A percentile compares a stretch with the other conserved stretches of the same genome.
Evolutionary conservation across 345 rosid species (phyloP).

Genomic region (Erysimum cheiranthoides): DNA sequence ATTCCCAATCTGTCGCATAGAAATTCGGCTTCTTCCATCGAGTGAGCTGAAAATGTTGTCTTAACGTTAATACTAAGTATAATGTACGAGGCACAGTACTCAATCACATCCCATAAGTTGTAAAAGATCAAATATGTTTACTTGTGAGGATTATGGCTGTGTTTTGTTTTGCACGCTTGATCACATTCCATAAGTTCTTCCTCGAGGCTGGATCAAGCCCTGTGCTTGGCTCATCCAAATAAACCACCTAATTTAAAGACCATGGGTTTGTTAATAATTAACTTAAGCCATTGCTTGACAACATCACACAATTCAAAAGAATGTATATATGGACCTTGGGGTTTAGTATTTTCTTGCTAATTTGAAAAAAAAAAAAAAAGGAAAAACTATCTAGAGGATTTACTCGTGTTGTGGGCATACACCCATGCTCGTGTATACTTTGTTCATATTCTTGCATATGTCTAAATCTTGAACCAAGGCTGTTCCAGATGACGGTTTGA

Average conservation of each 20-base stretch:
- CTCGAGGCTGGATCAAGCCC: slow-evolving; percentile 97
- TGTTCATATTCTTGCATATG: slow-evolving; percentile 69
- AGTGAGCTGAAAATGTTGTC: slow-evolving; percentile 54
- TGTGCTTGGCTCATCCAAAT: slow-evolving; percentile 97
- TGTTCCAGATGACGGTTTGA: slow-evolving; percentile 77
- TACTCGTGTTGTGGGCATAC: slow-evolving; percentile 99
- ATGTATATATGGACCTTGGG: slow-evolving; percentile 59
- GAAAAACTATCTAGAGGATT: slow-evolving; percentile 30
- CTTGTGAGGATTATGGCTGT: slow-evolving; percentile 88
- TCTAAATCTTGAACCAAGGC: slow-evolving; percentile 80
- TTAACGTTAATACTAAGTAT: background rate
- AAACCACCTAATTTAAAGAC: slow-evolving; percentile 67
- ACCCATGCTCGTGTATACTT: slow-evolving; percentile 90
- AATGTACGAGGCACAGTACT: background rate
- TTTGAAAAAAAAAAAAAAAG: background rate
- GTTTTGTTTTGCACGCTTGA: slow-evolving; percentile 78
- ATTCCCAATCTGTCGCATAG: slow-evolving; percentile 87
- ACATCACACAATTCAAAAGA: slow-evolving; percentile 4
- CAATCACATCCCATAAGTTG: background rate
- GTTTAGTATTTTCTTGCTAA: slow-evolving; percentile 35
- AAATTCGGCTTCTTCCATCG: slow-evolving; percentile 98
- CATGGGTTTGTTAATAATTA: background rate
- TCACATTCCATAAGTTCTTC: slow-evolving; percentile 82
- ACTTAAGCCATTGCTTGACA: background rate
- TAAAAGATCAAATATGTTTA: slow-evolving; percentile 5